Percentiles rank a stretch among this genome's conserved stretches.
Evolutionary conservation across 2,329 filamentous ascomycete genomes (phyloP).

Genomic region (Tolypocladium endophyticum): DNA sequence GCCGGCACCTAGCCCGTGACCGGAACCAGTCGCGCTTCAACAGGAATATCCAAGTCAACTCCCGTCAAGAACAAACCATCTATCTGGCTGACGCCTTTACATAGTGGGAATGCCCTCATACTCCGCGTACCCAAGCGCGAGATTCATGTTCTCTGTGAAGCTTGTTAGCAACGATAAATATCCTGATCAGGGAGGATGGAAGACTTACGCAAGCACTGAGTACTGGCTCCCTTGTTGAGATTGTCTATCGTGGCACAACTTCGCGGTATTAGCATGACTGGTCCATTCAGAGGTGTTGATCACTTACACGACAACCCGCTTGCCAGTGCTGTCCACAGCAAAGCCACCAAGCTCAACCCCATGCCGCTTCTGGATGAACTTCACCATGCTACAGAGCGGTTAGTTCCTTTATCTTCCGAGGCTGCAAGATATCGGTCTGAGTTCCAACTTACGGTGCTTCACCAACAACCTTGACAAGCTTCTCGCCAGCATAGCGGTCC

Average conservation of each 20-base stretch:
- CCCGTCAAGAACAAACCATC: not conserved
- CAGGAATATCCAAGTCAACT: not conserved
- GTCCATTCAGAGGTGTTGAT: not conserved
- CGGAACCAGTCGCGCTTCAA: too few species aligned
- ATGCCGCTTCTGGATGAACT: slow-evolving; percentile 79
- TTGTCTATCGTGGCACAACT: slow-evolving; percentile 78
- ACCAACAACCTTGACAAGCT: slow-evolving; percentile 83
- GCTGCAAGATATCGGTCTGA: too few species aligned
- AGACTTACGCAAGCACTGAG: slow-evolving; percentile 84
- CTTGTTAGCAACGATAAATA: not conserved
- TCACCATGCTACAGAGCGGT: slow-evolving; percentile 37
- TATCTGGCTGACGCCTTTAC: slow-evolving; percentile 15
- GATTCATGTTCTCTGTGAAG: slow-evolving; percentile 63
- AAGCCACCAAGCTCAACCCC: slow-evolving; percentile 92
- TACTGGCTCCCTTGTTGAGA: slow-evolving; percentile 83
- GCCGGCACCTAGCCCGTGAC: too few species aligned
- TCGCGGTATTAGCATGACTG: not conserved
- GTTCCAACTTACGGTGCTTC: slow-evolving; percentile 51
- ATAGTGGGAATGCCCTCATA: slow-evolving; percentile 71
- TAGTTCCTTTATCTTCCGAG: too few species aligned
- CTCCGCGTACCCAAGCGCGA: slow-evolving; percentile 76
- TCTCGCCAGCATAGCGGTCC: slow-evolving; percentile 91
- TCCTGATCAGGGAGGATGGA: not conserved
- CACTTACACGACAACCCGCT: slow-evolving; percentile 67
- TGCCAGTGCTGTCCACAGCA: slow-evolving; percentile 80